Evolutionary conservation across 2,329 filamentous ascomycete species (phyloP).

Genomic region (Nemania abortiva): DNA sequence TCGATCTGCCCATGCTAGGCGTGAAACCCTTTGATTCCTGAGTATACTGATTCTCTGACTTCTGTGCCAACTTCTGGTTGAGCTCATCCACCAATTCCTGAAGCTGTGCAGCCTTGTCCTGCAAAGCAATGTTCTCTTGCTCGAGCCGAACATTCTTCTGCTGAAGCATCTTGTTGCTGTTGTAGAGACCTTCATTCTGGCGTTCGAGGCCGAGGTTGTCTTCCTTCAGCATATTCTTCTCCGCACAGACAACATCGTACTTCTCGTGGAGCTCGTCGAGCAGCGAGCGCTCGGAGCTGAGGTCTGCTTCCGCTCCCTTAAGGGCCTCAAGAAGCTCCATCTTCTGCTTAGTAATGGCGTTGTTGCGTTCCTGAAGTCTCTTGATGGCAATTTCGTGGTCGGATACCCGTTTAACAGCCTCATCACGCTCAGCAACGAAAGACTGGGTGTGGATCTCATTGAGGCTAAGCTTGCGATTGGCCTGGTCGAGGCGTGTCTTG

Average conservation of each 20-base stretch:
- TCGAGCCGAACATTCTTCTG: slow-evolving; percentile 62
- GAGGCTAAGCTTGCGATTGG: slow-evolving; percentile 71
- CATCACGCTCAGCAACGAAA: slow-evolving; percentile 73
- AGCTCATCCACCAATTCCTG: slow-evolving; percentile 61
- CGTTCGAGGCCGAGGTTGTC: slow-evolving; percentile 66
- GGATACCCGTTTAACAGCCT: slow-evolving; percentile 71
- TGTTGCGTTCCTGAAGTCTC: slow-evolving; percentile 55
- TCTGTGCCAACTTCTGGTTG: slow-evolving; percentile 42
- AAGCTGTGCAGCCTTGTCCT: slow-evolving; percentile 61
- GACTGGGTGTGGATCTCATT: slow-evolving; percentile 73
- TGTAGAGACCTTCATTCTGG: slow-evolving; percentile 67
- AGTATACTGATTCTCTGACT: slow-evolving; percentile 41
- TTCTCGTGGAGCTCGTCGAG: slow-evolving; percentile 56
- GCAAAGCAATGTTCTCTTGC: slow-evolving; percentile 59
- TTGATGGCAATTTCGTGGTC: slow-evolving; percentile 65
- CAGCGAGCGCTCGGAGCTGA: slow-evolving; percentile 49
- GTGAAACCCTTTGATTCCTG: slow-evolving; percentile 65
- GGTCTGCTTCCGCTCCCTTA: slow-evolving; percentile 42
- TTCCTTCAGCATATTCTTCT: slow-evolving; percentile 60
- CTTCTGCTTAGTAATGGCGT: slow-evolving; percentile 58
- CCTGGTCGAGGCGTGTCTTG: slow-evolving; percentile 71
- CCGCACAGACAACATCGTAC: slow-evolving; percentile 45
- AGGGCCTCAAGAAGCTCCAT: slow-evolving; percentile 57
- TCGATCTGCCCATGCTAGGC: slow-evolving; percentile 41
- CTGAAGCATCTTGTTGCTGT: slow-evolving; percentile 58